Conservation (phyloP, 257 asterid species). For the Primulina tabacum region DNA sequence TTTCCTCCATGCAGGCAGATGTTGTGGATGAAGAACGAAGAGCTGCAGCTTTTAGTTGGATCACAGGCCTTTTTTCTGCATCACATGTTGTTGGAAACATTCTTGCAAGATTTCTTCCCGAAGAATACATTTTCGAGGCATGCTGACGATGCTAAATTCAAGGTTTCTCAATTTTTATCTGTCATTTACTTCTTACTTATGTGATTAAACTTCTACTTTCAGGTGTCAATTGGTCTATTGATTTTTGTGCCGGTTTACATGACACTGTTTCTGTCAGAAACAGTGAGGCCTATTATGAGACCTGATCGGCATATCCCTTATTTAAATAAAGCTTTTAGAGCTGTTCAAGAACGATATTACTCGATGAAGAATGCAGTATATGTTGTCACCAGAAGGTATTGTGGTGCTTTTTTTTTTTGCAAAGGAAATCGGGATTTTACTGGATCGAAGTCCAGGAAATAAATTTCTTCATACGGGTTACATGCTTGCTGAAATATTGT, state of each 20-base stretch:
- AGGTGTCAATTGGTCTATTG: constrained; percentile 78
- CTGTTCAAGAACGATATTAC: constrained; percentile 55
- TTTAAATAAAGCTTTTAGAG: constrained; percentile 44
- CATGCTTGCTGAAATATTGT: constrained; percentile 19
- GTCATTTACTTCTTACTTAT: constrained; percentile 8
- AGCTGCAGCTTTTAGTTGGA: constrained; percentile 85
- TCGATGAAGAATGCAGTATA: constrained; percentile 67
- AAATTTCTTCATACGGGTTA: not conserved
- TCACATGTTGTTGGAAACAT: constrained; percentile 81
- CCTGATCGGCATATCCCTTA: constrained; percentile 32
- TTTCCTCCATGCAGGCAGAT: constrained; percentile 64
- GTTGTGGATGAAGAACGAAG: constrained; percentile 57
- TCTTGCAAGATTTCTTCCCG: constrained; percentile 87
- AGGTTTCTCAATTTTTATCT: not conserved
- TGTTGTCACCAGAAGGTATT: constrained; percentile 68
- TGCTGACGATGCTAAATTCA: constrained; percentile 18
- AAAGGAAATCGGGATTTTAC: not conserved
- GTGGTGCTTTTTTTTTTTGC: not conserved
- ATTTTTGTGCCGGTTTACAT: constrained; percentile 63
- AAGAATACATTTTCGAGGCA: constrained; percentile 63
- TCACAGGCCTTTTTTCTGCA: constrained; percentile 84
- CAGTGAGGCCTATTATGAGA: constrained; percentile 43
- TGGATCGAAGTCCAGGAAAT: not conserved
- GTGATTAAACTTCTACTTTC: constrained; percentile 27
- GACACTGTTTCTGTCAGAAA: constrained; percentile 64